Percentiles rank a stretch among this genome's conserved stretches.
Evolutionary conservation across 2,329 filamentous ascomycete genomes (phyloP).

Genomic region (Claviceps pazoutovae): DNA sequence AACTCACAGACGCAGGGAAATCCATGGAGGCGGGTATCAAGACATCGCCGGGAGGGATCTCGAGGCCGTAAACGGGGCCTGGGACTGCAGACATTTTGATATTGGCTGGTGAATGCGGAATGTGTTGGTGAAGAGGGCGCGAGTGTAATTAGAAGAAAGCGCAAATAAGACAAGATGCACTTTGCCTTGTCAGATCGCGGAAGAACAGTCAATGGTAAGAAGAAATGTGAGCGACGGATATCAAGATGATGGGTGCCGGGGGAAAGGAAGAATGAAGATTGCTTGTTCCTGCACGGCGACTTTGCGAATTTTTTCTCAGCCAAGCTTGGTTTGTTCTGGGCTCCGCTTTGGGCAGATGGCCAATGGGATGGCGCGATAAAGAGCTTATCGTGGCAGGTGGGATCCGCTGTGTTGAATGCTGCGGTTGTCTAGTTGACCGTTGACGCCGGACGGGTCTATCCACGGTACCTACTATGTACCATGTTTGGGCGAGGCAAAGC

Average conservation of each 20-base stretch:
- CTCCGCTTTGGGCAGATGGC: constrained; percentile 4
- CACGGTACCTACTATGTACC: too few species aligned
- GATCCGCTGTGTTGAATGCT: background rate
- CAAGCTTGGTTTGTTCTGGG: constrained; percentile 3
- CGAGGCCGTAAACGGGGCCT: constrained; percentile 81
- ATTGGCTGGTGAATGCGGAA: constrained; percentile 11
- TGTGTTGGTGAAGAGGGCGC: background rate
- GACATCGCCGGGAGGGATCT: constrained; percentile 74
- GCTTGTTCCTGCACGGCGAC: background rate
- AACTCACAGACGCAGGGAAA: constrained; percentile 70
- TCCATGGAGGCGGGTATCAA: constrained; percentile 67
- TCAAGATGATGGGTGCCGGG: background rate
- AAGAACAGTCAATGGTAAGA: background rate
- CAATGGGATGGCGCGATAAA: constrained; percentile 20
- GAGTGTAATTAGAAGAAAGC: background rate
- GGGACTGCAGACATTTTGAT: constrained; percentile 47
- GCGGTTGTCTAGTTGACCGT: too few species aligned
- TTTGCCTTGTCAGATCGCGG: background rate
- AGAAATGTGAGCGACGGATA: background rate
- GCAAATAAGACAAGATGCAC: background rate
- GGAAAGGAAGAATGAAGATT: background rate
- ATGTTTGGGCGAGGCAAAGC: too few species aligned
- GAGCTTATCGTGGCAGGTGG: constrained; percentile 13
- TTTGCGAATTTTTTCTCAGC: constrained; percentile 21
- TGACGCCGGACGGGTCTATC: too few species aligned